Conservation (phyloP, 2,329 filamentous ascomycete species). For the Colletotrichum sp. region DNA sequence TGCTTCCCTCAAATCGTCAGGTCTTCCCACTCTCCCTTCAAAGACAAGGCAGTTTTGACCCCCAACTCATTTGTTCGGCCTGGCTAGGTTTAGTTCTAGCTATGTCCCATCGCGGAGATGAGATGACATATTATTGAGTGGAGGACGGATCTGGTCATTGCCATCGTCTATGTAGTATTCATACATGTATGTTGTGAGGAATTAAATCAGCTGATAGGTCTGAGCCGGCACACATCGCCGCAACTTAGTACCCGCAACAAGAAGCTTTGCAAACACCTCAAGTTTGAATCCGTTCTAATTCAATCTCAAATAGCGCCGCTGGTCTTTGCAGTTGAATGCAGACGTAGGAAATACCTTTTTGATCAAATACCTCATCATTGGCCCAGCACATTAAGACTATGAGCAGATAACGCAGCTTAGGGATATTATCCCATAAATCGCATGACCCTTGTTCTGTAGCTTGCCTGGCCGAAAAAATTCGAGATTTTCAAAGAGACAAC, state of each 20-base stretch:
- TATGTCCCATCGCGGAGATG: neutral
- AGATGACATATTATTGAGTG: neutral
- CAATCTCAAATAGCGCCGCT: rapidly evolving
- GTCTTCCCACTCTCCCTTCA: neutral
- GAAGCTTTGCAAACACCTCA: neutral
- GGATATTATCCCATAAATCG: neutral
- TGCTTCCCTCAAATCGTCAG: neutral
- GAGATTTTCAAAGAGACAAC: neutral
- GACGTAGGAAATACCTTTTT: neutral
- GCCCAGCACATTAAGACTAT: neutral
- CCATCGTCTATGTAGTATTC: no score
- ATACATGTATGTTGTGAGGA: neutral
- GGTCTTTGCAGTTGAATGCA: rapidly evolving
- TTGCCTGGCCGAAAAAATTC: rapidly evolving
- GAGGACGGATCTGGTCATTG: no score
- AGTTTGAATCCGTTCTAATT: neutral
- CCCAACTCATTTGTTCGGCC: neutral
- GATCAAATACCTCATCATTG: neutral
- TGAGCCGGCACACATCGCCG: neutral
- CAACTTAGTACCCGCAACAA: neutral
- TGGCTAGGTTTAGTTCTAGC: neutral
- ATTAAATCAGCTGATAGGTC: neutral
- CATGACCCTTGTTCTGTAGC: neutral
- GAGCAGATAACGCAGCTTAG: neutral
- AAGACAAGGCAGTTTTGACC: neutral